Evolutionary conservation across 2,329 filamentous ascomycete species (phyloP).

Genomic region (Trichophyton schoenleinii): DNA sequence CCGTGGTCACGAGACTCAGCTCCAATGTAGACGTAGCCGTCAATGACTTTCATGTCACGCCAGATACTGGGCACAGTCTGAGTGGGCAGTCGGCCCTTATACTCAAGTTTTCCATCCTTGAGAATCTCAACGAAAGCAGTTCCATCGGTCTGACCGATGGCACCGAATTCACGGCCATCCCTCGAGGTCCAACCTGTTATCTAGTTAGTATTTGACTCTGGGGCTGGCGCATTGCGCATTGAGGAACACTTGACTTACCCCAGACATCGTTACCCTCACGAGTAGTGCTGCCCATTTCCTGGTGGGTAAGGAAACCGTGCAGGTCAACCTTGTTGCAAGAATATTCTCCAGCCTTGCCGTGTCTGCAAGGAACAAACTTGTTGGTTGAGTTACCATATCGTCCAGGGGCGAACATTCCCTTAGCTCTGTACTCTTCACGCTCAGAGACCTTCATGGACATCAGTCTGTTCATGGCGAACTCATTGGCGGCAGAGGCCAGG

Average conservation of each 20-base stretch:
- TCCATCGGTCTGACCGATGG: slow-evolving; percentile 39
- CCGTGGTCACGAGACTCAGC: slow-evolving; percentile 40
- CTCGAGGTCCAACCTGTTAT: slow-evolving; percentile 35
- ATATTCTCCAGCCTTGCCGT: slow-evolving; percentile 27
- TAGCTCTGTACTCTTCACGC: slow-evolving; percentile 6
- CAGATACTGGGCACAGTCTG: slow-evolving; percentile 25
- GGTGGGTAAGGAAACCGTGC: slow-evolving; percentile 29
- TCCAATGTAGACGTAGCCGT: slow-evolving; percentile 19
- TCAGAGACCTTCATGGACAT: slow-evolving; percentile 14
- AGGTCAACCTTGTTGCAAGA: slow-evolving; percentile 30
- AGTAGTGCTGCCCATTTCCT: slow-evolving; percentile 27
- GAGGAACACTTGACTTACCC: slow-evolving; percentile 14
- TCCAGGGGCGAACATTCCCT: slow-evolving; percentile 9
- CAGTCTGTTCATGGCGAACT: slow-evolving; percentile 11
- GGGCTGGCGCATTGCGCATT: background rate
- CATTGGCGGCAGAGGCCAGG: slow-evolving; percentile 8
- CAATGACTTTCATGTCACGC: slow-evolving; percentile 29
- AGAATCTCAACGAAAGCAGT: slow-evolving; percentile 40
- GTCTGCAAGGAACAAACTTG: slow-evolving; percentile 15
- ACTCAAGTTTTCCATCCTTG: slow-evolving; percentile 34
- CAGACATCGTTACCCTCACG: slow-evolving; percentile 30
- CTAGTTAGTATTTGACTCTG: background rate
- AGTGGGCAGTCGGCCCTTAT: slow-evolving; percentile 37
- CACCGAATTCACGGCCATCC: slow-evolving; percentile 39
- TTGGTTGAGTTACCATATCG: slow-evolving; percentile 6